Conservation (phyloP, 2,329 filamentous ascomycete genomes). For the Exserohilum rostratum region DNA sequence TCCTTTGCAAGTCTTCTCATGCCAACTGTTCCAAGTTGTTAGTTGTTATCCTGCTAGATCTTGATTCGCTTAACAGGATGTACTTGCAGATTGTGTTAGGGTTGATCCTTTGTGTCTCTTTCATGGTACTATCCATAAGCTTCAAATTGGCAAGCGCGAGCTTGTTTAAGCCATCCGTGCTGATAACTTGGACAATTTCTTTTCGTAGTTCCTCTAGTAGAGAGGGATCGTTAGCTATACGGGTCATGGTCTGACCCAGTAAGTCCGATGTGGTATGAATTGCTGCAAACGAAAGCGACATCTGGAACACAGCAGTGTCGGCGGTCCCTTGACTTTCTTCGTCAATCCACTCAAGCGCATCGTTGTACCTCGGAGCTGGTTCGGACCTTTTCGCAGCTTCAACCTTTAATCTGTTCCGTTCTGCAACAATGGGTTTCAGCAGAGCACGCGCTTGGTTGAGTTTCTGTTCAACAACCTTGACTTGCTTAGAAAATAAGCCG, state of each 20-base stretch:
- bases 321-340: not conserved
- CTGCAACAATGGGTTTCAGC: not conserved
- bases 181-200: not conserved
- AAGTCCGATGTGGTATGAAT: conserved; percentile 6
- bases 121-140: not conserved
- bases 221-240: not conserved
- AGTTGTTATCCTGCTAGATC: too few relatives aligned
- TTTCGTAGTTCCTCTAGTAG: not conserved
- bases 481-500: not conserved
- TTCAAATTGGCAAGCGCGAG: not conserved
- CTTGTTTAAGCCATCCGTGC: not conserved
- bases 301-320: not conserved
- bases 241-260: not conserved
- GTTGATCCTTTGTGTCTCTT: not conserved
- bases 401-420: not conserved
- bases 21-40: not conserved
- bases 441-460: not conserved
- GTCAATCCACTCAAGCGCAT: conserved; percentile 2
- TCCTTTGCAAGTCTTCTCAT: not conserved
- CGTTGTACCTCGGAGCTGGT: not conserved
- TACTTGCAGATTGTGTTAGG: not conserved
- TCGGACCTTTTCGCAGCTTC: not conserved
- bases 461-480: not conserved
- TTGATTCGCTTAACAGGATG: not conserved
- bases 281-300: not conserved